Conservation (phyloP, 371 early-diverging fungal genomes). For the Cokeromyces recurvatus region DNA sequence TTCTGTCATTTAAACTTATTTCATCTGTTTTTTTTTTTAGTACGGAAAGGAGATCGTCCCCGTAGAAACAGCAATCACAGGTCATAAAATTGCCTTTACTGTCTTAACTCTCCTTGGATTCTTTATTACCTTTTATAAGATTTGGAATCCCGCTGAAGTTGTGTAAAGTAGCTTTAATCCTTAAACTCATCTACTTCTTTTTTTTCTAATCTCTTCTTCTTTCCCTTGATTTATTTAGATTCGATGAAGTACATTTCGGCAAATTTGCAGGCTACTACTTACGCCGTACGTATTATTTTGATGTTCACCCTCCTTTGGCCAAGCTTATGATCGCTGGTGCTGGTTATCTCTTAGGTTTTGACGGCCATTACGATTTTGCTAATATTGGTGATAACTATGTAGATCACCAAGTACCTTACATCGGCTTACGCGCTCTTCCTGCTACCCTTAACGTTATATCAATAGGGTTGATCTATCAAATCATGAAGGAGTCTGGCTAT, state of each 20-base stretch:
- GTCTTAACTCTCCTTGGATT: neutral
- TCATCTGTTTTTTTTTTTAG: neutral
- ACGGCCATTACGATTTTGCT: slow-evolving; percentile 91
- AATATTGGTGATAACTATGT: slow-evolving; percentile 91
- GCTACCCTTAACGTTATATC: slow-evolving; percentile 79
- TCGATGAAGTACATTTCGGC: slow-evolving; percentile 99
- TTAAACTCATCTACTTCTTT: too few species aligned
- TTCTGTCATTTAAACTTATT: neutral
- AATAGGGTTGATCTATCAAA: slow-evolving; percentile 77
- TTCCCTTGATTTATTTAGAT: too few species aligned
- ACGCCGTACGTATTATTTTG: slow-evolving; percentile 94
- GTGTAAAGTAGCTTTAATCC: too few species aligned
- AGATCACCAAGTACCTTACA: slow-evolving; percentile 85
- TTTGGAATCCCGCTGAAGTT: slow-evolving; percentile 14
- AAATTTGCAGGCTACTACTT: slow-evolving; percentile 98
- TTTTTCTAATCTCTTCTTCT: too few species aligned
- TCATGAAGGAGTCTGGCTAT: slow-evolving; percentile 85
- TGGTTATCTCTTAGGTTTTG: slow-evolving; percentile 85
- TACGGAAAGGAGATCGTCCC: slow-evolving; percentile 1
- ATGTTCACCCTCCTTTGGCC: slow-evolving; percentile 99
- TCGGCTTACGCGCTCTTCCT: slow-evolving; percentile 75
- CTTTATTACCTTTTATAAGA: slow-evolving; percentile 9
- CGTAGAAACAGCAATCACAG: neutral
- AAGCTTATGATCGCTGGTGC: slow-evolving; percentile 91
- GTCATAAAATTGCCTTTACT: neutral